These are phyloP conservation scores for Cercospora sesami DNA, from an alignment of 2,329 filamentous ascomycete genomes.

Conservation along the genomic window DNA sequence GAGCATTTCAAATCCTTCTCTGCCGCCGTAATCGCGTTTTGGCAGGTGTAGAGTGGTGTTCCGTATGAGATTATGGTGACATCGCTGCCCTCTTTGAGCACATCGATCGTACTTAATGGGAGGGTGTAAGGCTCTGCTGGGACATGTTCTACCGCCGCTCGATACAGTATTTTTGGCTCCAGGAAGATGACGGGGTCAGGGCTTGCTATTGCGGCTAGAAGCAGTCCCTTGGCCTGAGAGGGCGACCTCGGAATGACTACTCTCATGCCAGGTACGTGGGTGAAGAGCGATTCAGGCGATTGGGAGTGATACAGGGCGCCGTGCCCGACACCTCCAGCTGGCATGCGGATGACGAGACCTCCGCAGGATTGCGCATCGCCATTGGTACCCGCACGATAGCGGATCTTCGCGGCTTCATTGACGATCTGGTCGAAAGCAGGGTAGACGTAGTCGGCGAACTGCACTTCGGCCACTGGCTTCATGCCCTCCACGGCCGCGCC, in stretches of 20 bases:
- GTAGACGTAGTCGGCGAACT: slow-evolving; percentile 93
- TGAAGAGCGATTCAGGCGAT: slow-evolving; percentile 83
- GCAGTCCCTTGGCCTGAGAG: slow-evolving; percentile 81
- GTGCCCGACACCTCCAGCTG: slow-evolving; percentile 84
- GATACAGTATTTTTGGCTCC: slow-evolving; percentile 91
- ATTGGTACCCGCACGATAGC: slow-evolving; percentile 68
- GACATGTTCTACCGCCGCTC: slow-evolving; percentile 88
- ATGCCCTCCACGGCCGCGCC: slow-evolving; percentile 87
- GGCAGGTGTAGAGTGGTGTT: slow-evolving; percentile 82
- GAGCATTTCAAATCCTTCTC: slow-evolving; percentile 73
- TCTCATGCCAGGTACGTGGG: slow-evolving; percentile 79
- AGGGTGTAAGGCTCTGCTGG: slow-evolving; percentile 78
- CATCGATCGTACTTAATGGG: slow-evolving; percentile 80
- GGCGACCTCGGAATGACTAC: slow-evolving; percentile 86
- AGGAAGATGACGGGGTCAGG: slow-evolving; percentile 90
- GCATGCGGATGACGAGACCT: slow-evolving; percentile 85
- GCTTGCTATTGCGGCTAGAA: slow-evolving; percentile 71
- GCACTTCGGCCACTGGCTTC: slow-evolving; percentile 89
- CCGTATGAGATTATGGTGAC: slow-evolving; percentile 86
- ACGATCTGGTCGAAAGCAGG: slow-evolving; percentile 93
- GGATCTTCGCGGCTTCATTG: slow-evolving; percentile 86
- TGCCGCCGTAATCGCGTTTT: slow-evolving; percentile 71
- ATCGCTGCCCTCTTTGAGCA: slow-evolving; percentile 76
- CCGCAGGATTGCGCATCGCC: slow-evolving; percentile 54
- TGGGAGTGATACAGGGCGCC: slow-evolving; percentile 88